Conservation (phyloP, 441 rosid genomes). For the Syzygium syzygioides region DNA sequence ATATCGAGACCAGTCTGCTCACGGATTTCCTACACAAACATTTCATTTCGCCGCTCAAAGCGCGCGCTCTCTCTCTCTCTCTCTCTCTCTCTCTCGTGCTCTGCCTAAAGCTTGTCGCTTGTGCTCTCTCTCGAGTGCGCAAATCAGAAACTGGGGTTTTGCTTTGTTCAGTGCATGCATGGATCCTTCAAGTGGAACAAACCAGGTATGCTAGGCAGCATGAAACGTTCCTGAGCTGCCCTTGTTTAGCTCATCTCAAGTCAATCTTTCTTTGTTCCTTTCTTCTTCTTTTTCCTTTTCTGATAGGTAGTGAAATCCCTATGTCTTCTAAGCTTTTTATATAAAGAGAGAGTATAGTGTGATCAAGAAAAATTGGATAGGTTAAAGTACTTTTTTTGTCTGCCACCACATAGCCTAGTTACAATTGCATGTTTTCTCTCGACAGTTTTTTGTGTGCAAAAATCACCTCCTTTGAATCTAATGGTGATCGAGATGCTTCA, state of each 20-base stretch:
- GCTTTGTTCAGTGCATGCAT: conserved; percentile 33
- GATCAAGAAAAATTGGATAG: neutral
- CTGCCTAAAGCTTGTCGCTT: neutral
- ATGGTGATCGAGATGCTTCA: neutral
- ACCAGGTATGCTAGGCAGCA: conserved; percentile 26
- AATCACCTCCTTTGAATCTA: neutral
- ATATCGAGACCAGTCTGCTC: conserved; percentile 4
- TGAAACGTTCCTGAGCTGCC: neutral
- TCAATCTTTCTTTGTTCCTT: neutral
- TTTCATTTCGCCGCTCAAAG: conserved; percentile 16
- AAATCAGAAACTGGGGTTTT: neutral
- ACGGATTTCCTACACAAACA: conserved; percentile 16
- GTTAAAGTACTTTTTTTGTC: neutral
- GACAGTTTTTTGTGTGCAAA: neutral
- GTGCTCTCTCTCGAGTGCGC: neutral
- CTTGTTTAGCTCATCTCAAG: neutral
- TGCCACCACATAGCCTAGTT: neutral
- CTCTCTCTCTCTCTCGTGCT: conserved; percentile 7
- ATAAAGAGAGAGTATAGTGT: neutral
- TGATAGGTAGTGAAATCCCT: neutral
- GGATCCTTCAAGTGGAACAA: conserved; percentile 52
- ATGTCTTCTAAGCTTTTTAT: neutral
- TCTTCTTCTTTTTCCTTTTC: neutral
- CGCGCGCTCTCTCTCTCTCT: neutral
- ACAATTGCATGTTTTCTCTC: neutral